Conservation (phyloP, 306 rosid genomes). For the Inga laurina region DNA sequence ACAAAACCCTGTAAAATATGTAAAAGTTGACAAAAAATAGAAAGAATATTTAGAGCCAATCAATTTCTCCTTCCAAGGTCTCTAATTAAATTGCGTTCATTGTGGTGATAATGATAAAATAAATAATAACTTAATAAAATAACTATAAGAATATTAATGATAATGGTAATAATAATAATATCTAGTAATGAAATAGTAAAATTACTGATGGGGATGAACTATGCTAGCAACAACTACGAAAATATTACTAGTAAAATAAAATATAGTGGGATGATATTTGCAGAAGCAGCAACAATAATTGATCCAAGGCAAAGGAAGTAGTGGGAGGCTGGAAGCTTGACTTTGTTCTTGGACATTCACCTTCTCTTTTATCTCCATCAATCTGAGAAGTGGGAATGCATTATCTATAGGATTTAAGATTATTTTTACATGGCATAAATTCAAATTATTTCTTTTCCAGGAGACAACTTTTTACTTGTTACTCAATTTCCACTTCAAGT, state of each 20-base stretch:
- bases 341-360: background rate
- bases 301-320: background rate
- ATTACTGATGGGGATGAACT: background rate
- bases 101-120: background rate
- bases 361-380: background rate
- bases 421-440: background rate
- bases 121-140: too few species aligned
- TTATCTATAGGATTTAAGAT: background rate
- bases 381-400: background rate
- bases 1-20: background rate
- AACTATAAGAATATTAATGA: background rate
- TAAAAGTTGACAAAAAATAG: background rate
- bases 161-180: too few species aligned
- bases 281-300: background rate
- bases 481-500: constrained; percentile 68
- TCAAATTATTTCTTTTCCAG: background rate
- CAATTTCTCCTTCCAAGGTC: background rate
- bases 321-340: background rate
- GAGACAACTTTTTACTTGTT: constrained; percentile 22
- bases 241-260: too few species aligned
- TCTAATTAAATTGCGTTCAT: background rate
- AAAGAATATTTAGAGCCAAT: background rate
- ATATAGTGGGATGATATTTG: too few species aligned
- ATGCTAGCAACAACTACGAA: background rate
- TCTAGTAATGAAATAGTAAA: too few species aligned